phyloP scores from a whole-genome alignment of 2,329 filamentous ascomycete genomes.

The Alternaria dauci region DNA sequence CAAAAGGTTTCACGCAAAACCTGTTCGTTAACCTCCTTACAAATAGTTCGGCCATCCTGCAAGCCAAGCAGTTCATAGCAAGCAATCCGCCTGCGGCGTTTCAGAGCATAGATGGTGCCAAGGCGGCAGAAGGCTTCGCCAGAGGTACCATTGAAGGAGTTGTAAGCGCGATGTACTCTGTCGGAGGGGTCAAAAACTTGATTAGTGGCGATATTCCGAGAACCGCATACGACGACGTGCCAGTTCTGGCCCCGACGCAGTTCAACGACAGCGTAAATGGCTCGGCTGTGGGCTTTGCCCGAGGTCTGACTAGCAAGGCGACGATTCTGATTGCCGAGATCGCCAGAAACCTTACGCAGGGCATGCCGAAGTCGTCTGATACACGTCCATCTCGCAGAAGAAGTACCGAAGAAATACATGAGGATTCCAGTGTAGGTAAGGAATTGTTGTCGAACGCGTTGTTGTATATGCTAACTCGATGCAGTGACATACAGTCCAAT shows the following conservation, averaged over 20 bases:
- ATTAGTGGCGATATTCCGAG: constrained; percentile 34
- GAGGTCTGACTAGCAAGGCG: constrained; percentile 37
- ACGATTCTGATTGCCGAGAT: constrained; percentile 35
- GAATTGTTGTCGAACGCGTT: background rate
- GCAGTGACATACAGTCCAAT: constrained; percentile 25
- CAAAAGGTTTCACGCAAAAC: constrained; percentile 33
- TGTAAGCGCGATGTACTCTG: constrained; percentile 33
- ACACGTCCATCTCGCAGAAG: constrained; percentile 7
- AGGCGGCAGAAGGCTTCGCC: constrained; percentile 39
- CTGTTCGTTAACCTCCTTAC: constrained; percentile 33
- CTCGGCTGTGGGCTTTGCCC: constrained; percentile 34
- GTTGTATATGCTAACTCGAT: background rate
- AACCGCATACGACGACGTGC: constrained; percentile 30
- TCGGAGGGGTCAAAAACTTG: constrained; percentile 39
- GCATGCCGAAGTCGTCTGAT: constrained; percentile 7
- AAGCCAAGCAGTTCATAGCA: constrained; percentile 8
- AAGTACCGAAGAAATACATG: background rate
- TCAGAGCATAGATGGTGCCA: constrained; percentile 22
- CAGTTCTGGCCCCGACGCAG: constrained; percentile 21
- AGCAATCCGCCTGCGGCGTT: constrained; percentile 15
- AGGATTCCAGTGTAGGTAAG: constrained; percentile 29
- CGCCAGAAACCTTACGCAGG: constrained; percentile 25
- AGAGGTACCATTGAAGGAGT: constrained; percentile 39
- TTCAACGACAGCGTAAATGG: constrained; percentile 43
- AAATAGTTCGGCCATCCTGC: constrained; percentile 31